Conservation (phyloP, 208 protist genomes). For the Tetramitus jugosus region DNA sequence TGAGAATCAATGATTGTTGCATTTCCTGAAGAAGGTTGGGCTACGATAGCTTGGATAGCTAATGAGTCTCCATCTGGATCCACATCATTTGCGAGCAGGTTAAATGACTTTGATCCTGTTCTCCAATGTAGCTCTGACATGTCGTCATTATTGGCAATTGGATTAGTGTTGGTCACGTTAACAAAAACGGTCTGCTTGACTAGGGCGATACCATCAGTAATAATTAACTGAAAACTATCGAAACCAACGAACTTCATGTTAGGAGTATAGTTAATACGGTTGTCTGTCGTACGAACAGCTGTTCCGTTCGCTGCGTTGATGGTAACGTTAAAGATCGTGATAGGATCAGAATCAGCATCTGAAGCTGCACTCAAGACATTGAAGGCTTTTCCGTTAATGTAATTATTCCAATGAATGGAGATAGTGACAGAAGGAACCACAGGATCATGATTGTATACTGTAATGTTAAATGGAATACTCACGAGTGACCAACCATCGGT, state of each 20-base stretch:
- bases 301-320: not conserved
- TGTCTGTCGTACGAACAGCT: not conserved
- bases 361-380: not conserved
- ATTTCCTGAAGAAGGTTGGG: not conserved
- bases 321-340: not conserved
- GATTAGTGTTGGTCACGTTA: not conserved
- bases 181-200: not conserved
- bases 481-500: not conserved
- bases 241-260: not conserved
- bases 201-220: not conserved
- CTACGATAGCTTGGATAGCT: no score
- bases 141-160: no score
- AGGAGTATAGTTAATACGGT: not conserved
- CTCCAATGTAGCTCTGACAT: not conserved
- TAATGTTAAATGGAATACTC: not conserved
- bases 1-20: not conserved
- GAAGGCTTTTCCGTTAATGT: not conserved
- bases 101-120: not conserved
- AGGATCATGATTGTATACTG: not conserved
- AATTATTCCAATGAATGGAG: not conserved
- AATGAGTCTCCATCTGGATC: no score
- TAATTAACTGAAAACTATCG: not conserved
- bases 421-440: not conserved
- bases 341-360: conserved; percentile 1
- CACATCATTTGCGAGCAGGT: not conserved